Evolutionary conservation across 768 basidiomycete genomes (phyloP), one percentile per base, ranked within the genome.

Genomic region (Paxillus involutus): DNA sequence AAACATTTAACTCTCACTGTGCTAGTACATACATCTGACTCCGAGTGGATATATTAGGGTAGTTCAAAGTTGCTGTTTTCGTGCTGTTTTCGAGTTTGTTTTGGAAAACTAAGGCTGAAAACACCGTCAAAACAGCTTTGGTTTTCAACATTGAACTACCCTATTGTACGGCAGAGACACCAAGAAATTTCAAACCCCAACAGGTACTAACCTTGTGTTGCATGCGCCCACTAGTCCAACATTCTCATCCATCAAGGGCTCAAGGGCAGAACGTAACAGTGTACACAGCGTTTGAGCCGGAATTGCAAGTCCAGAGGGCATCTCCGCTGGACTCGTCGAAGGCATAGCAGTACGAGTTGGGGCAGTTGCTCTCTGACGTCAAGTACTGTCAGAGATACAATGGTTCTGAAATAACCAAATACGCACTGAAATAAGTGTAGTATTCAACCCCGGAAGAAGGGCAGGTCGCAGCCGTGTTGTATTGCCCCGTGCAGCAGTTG

Each of bases 401-500:
- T 19, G 33, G 4, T 13, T 9, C 37, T 43, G 32, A 53, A 10
- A 35, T 32, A 12, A 46, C 26, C 26, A 36, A 44, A 42, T 36
- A 61, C 65, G 49, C 39, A 77, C 79, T 82, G 70, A 80, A 81
- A 68, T 77, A 81, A 50, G 57, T 64, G 59, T 77, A 77, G 60
- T 68, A 73, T 17, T 49, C 56, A 9, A 76, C 74, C 19, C 73
- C 73, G 4, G 79, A 79, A 12, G 73, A 57, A 13, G 83, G 85
- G 65, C 86, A 88, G 0, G 83, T 85, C 10, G 61, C 67, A 1
- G 82, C 67, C 5, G 80, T 83, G 65, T 67, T 69, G 68, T 78
- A 72, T 40, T 64, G 66, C 10, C 87, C 87, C 13, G 78, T 78
- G 72, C 86, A 89, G 67, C 86, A 88, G 62, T 86, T 84, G 5